Evolutionary conservation across 2,329 filamentous ascomycete genomes (phyloP), one percentile per base, ranked within the genome.

Genomic region (Ramichloridium luteum): DNA sequence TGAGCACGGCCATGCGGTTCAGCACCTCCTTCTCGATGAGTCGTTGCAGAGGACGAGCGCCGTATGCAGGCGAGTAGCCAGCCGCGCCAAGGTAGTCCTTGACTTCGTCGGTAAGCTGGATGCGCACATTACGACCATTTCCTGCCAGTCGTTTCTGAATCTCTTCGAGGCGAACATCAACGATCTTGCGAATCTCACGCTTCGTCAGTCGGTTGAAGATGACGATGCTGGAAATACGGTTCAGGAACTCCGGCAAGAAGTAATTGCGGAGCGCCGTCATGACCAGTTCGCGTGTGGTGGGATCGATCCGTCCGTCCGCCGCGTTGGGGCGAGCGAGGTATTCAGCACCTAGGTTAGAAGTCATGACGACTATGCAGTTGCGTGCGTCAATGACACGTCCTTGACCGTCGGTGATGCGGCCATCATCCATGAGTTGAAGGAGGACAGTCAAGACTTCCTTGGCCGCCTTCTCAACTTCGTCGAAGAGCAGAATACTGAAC

Each of bases 321-420:
- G 72, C 72, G 34, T 77, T 76, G 11, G 81, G 79, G 13, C 85
- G 79, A 23, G 81, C 65, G n/a, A 98, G 78, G 57, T 78, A 93
- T 57, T 96, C 90, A 17, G 90, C 90, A 44, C 90, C 90, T 39
- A 98, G 60, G 64, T 98, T 98, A 50, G 85, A 94, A 0, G 90
- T 98, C 85, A 98, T 93, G 60, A 98, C 90, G 26, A 98, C 88
- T 46, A 98, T 96, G 56, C 88, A 96, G 69, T 98, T 98, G 62
- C 79, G 84, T 38, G 88, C 90, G 50, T 98, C 90, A 34, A 98
- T 77, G 30, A 94, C 70, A 56, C 90, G 77, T 54, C 90, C 90
- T 72, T 96, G 92, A 28, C 90, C 90, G 53, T 98, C 90, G 10
- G 90, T 98, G 59, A 98, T 96, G 50, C 90, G 85, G 16, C 90